Base-by-base conservation (phyloP, 2,329 filamentous ascomycete species). In the Aureobasidium musti region DNA sequence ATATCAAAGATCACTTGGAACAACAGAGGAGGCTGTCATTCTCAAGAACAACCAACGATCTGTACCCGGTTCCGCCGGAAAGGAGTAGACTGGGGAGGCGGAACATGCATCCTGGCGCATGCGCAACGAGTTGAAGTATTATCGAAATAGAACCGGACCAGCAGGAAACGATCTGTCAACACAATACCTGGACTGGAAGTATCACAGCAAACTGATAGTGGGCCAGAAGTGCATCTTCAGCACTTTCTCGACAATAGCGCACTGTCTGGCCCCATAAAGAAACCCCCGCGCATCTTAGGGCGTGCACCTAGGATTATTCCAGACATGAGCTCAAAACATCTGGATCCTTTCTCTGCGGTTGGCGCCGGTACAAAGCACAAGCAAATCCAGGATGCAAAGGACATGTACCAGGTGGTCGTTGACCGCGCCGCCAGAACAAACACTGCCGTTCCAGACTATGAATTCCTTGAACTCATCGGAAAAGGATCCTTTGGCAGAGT, bases 401-500 rank as follows among this genome's bases (percentile, higher is more conserved):
- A 89, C 71, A 90, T 90, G 87, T 86, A 90, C 76, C 80, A 82
- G 54, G 78, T 83, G 2, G 86, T 91, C 33, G 79, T 84, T 56
- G 87, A 90, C 70, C 82, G 86, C 68, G 88, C 87, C 70, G 81
- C 81, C 66, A 86, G 85, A 66, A 79, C 81, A 37, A 85, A 86
- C 45, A 85, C 86, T 67, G 82, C 86, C 30, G 80, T 84, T 5
- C 89, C 89, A 1, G 83, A 82, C 17, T 91, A 91, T 71, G 82
- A 83, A n/a, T 86, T 92, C 41, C 81, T 84, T 14, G 89, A 91
- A 75, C 81, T 91, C 65, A 91, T 91, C 70, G 89, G 89, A 66
- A 91, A 91, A 74, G 89, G 89, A 50, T 87, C 86, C 68, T 91
- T 89, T 74, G 89, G 89, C 1, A 84, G 89, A 41, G 89, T 92